Percentiles rank a stretch among this genome's conserved stretches.
These are phyloP conservation scores for Astragalus membranaceus DNA, from an alignment of 306 rosid genomes.

Conservation along the genomic window DNA sequence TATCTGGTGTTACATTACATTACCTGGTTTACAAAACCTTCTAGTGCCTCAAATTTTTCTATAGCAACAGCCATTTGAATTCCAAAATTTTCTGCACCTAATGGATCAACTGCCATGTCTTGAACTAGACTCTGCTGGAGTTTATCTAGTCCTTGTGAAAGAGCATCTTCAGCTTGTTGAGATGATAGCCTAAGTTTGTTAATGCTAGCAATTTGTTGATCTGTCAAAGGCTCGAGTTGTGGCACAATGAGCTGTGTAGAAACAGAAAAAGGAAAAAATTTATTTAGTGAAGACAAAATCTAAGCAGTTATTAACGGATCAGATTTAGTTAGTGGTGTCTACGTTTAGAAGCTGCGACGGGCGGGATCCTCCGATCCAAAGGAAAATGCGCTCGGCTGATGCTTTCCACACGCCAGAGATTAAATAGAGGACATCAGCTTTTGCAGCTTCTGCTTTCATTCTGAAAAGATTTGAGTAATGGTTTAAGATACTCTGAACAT, in stretches of 20 bases:
- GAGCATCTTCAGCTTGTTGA: conserved; percentile 90
- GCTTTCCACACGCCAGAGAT: conserved; percentile 86
- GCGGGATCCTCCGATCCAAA: conserved; percentile 98
- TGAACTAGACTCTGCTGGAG: conserved; percentile 59
- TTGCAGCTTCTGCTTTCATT: conserved; percentile 76
- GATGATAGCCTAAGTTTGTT: conserved; percentile 48
- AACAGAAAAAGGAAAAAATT: not conserved
- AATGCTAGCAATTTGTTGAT: conserved; percentile 36
- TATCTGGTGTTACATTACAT: not conserved
- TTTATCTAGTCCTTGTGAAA: conserved; percentile 78
- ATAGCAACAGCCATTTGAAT: conserved; percentile 51
- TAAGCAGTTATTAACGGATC: conserved; percentile 7
- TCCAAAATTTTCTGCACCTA: conserved; percentile 31
- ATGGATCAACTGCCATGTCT: conserved; percentile 42
- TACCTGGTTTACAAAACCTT: conserved; percentile 77
- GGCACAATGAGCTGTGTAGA: conserved; percentile 48
- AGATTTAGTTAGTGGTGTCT: not conserved
- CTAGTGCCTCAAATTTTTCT: conserved; percentile 64
- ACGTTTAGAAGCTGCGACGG: conserved; percentile 90
- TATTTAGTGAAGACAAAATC: not conserved
- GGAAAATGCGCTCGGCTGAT: conserved; percentile 72
- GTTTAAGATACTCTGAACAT: conserved; percentile 56
- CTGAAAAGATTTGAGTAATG: conserved; percentile 64
- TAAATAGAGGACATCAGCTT: conserved; percentile 70
- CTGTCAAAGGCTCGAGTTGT: conserved; percentile 57